Conservation (phyloP, 495 filamentous ascomycete species). For the Bacidia rubella region DNA sequence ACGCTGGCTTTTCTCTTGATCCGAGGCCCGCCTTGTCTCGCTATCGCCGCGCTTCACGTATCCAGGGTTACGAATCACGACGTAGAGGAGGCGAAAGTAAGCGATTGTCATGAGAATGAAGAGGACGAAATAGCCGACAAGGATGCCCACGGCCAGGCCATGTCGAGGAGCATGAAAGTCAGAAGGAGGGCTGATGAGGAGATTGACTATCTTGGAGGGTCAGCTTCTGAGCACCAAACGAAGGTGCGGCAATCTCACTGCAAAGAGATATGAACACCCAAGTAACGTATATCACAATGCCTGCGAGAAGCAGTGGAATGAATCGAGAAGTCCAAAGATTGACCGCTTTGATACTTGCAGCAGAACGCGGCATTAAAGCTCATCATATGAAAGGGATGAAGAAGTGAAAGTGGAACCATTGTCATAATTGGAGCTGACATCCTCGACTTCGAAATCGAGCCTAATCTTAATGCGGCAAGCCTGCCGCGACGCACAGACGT, state of each 20-base stretch:
- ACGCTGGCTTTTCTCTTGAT: constrained; percentile 9
- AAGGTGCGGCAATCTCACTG: constrained; percentile 28
- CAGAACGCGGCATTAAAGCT: constrained; percentile 3
- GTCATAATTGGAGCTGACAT: no score
- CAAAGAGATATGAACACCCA: constrained; percentile 46
- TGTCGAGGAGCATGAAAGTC: constrained; percentile 27
- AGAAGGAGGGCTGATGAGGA: constrained; percentile 42
- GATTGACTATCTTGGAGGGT: constrained; percentile 37
- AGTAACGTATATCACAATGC: constrained; percentile 45
- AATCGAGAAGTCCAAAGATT: constrained; percentile 41
- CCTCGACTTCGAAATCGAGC: no score
- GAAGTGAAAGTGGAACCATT: no score
- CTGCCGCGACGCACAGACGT: background rate
- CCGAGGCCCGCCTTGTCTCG: constrained; percentile 18
- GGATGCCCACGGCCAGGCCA: constrained; percentile 50
- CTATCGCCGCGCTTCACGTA: constrained; percentile 23
- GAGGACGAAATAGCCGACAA: constrained; percentile 57
- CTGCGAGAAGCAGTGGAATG: constrained; percentile 46
- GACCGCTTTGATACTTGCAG: constrained; percentile 27
- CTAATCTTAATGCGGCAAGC: background rate
- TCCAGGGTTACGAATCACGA: constrained; percentile 53
- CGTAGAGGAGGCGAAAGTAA: constrained; percentile 54
- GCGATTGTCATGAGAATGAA: constrained; percentile 49
- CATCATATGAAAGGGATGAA: background rate
- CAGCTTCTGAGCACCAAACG: constrained; percentile 2